Base-by-base conservation (phyloP, 163 green algal genomes). In the Scenedesmus sp. region DNA sequence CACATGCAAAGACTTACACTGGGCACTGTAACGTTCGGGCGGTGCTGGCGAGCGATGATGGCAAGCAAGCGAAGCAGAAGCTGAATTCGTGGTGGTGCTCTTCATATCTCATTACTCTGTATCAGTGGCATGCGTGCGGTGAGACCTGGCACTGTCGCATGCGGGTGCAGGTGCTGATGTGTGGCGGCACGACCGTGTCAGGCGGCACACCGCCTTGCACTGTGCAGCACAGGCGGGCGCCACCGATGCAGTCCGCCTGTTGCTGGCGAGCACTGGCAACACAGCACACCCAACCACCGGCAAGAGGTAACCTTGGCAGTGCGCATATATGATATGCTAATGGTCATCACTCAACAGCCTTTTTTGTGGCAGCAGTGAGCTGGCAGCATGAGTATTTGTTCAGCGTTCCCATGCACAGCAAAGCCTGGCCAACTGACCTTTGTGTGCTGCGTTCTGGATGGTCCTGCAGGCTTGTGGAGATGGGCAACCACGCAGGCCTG, bases 401-500 rank as follows among this genome's bases (percentile, higher is more conserved):
- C 56, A 51, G 30, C 44, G 26, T 46, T 46, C 6, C 9, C 42
- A 33, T 72, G 72, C 72, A 12, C 9, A 49, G n/a, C 35, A 49
- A 15, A 43, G 35, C 35, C 15, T 81, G 35, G 16, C 35, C 49
- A 15, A n/a, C 13, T 20, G 26, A 40, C 33, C 6, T 30, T 13
- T 51, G 35, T 2, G 7, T 80, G 83, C 20, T 79, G 49, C 24
- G 53, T 76, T 15, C 15, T 46, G 30, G 9, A 6, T 49, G 33
- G 1, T n/a, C 18, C 15, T 73, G 85, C 72, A 90, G 85, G 83
- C 89, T 92, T 44, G 42, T 90, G 18, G 83, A 89, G 40, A 33
- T 65, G 35, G 83, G 83, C 51, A 92, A 92, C 73, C 89, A 92
- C 40, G 83, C 83, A 24, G 89, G 89, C 44, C 83, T 92, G 70